phyloP scores from a whole-genome alignment of 2,329 filamentous ascomycete genomes.

The Aspergillus sp. region DNA sequence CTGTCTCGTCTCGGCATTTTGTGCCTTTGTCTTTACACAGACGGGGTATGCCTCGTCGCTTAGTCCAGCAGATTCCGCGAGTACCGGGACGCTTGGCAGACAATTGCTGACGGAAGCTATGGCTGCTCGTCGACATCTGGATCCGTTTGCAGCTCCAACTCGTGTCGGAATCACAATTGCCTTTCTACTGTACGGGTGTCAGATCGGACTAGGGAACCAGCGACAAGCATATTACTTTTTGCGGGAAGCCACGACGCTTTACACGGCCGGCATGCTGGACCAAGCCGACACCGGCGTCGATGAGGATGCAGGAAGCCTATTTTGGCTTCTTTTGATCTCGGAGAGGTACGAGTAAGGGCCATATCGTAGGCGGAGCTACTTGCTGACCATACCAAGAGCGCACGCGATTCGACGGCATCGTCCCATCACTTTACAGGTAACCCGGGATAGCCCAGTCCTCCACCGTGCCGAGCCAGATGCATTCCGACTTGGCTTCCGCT shows the following conservation, averaged over 20 bases:
- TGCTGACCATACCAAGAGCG: slow-evolving; percentile 47
- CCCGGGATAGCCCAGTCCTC: slow-evolving; percentile 56
- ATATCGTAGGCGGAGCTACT: background rate
- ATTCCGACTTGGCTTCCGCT: slow-evolving; percentile 62
- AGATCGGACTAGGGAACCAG: slow-evolving; percentile 69
- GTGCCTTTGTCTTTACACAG: slow-evolving; percentile 40
- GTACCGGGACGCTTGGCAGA: slow-evolving; percentile 13
- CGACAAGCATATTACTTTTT: slow-evolving; percentile 75
- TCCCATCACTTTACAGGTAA: slow-evolving; percentile 65
- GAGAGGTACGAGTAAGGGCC: slow-evolving; percentile 58
- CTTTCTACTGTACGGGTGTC: slow-evolving; percentile 72
- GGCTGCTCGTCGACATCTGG: slow-evolving; percentile 26
- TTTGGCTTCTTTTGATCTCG: slow-evolving; percentile 68
- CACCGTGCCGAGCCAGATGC: slow-evolving; percentile 55
- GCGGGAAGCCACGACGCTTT: slow-evolving; percentile 73
- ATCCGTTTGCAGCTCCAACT: slow-evolving; percentile 27
- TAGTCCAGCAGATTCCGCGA: background rate
- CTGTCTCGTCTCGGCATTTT: slow-evolving; percentile 42
- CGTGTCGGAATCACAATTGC: slow-evolving; percentile 61
- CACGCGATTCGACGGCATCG: slow-evolving; percentile 68
- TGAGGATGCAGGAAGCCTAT: slow-evolving; percentile 56
- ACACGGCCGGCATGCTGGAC: slow-evolving; percentile 53
- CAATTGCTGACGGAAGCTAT: slow-evolving; percentile 35
- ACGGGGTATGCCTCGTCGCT: slow-evolving; percentile 23
- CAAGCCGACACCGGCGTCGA: slow-evolving; percentile 54